Percentiles rank a stretch among this genome's conserved stretches.
These are phyloP conservation scores for Aspergillus caelatus DNA, from an alignment of 2,329 filamentous ascomycete genomes.

Conservation along the genomic window DNA sequence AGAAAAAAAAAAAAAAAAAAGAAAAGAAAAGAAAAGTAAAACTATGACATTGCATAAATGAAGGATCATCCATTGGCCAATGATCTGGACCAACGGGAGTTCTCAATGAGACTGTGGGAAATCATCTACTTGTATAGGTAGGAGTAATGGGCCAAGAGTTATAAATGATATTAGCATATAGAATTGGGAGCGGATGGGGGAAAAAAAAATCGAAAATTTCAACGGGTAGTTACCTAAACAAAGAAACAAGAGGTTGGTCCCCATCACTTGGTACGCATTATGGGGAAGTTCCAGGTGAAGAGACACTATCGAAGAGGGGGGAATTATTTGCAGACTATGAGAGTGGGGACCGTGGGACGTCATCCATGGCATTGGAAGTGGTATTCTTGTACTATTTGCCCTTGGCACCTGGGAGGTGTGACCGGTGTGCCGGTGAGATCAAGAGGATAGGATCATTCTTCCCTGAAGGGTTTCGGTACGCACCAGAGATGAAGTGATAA, in stretches of 20 bases:
- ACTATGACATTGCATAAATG: background rate
- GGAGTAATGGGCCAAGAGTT: background rate
- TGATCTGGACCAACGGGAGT: background rate
- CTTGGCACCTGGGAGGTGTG: constrained; percentile 8
- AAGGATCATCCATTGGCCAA: background rate
- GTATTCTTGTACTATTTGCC: background rate
- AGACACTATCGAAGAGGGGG: background rate
- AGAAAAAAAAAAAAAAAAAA: background rate
- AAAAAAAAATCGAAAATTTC: background rate
- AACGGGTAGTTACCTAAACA: background rate
- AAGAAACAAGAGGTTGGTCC: background rate
- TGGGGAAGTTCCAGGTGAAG: background rate
- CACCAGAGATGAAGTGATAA: background rate
- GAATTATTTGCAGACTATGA: background rate
- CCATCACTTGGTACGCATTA: background rate
- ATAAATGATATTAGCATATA: background rate
- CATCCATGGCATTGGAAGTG: constrained; percentile 10
- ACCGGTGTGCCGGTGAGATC: constrained; percentile 17
- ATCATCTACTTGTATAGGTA: no score
- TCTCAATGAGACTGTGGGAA: background rate
- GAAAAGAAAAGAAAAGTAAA: background rate
- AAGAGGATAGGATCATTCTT: constrained; percentile 6
- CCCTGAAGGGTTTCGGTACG: background rate
- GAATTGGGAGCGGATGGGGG: background rate
- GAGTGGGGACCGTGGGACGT: constrained; percentile 1